phyloP scores from a whole-genome alignment of 441 rosid species.

The Geranium incanum region DNA sequence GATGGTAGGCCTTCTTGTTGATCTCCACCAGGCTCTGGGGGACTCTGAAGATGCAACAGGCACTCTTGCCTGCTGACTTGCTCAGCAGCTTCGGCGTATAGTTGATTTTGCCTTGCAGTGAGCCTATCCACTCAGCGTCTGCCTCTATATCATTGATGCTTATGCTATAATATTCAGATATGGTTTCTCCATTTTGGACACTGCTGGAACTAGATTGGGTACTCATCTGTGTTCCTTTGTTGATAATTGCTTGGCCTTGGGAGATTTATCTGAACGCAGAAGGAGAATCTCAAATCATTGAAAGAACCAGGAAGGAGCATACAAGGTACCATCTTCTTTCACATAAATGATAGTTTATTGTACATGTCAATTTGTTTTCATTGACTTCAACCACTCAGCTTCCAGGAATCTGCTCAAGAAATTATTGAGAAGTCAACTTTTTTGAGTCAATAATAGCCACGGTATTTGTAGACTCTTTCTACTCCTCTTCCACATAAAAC shows the following conservation, averaged over 20 bases:
- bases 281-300: background rate
- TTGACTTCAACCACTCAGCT: background rate
- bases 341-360: background rate
- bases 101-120: constrained; percentile 18
- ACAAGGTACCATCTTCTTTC: background rate
- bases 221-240: background rate
- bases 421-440: background rate
- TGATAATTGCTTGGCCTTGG: background rate
- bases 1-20: constrained; percentile 44
- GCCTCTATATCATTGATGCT: constrained; percentile 1
- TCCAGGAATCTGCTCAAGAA: background rate
- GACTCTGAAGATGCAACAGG: constrained; percentile 61
- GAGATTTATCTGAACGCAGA: background rate
- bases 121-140: constrained; percentile 15
- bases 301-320: background rate
- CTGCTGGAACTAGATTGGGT: constrained; percentile 7
- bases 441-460: no score
- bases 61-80: constrained; percentile 36
- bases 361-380: background rate
- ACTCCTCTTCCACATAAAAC: background rate
- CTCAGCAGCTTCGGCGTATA: constrained; percentile 34
- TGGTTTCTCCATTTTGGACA: constrained; percentile 11
- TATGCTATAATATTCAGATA: constrained; percentile 11
- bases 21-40: constrained; percentile 48
- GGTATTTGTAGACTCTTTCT: background rate